Conservation (phyloP, 208 protist genomes). For the Acanthamoeba castellanii region DNA sequence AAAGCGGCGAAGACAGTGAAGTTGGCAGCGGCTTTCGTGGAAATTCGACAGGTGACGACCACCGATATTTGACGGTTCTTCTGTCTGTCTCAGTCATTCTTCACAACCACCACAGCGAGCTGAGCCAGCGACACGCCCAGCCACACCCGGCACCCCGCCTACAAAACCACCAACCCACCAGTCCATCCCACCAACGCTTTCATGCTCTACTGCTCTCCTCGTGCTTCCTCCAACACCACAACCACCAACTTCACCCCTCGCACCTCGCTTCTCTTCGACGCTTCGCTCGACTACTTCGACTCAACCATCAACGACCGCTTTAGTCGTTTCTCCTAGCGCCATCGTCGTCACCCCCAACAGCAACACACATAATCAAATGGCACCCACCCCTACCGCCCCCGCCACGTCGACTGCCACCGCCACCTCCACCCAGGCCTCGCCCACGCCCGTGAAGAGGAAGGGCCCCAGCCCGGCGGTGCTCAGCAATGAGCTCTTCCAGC, state of each 20-base stretch:
- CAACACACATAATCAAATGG: background rate
- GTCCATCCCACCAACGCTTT: background rate
- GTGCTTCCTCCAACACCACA: background rate
- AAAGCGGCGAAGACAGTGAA: background rate
- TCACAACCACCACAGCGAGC: constrained; percentile 9
- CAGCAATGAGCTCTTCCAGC: constrained; percentile 21
- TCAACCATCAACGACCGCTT: background rate
- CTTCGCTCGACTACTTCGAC: background rate
- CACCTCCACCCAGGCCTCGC: background rate
- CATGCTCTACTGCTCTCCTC: background rate
- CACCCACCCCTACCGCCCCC: background rate
- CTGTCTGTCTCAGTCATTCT: background rate
- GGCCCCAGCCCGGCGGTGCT: background rate
- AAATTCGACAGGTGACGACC: background rate
- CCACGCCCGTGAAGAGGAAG: background rate
- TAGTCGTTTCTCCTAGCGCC: background rate
- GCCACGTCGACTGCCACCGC: background rate
- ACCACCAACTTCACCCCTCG: background rate
- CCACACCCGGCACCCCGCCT: background rate
- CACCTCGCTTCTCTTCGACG: too few relatives aligned
- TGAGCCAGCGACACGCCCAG: background rate
- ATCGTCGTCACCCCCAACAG: background rate
- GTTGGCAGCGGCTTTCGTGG: background rate
- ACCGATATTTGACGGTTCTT: constrained; percentile 4
- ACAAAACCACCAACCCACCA: background rate